Conservation (phyloP, 768 basidiomycete genomes). For the Tricholoma terreum region DNA sequence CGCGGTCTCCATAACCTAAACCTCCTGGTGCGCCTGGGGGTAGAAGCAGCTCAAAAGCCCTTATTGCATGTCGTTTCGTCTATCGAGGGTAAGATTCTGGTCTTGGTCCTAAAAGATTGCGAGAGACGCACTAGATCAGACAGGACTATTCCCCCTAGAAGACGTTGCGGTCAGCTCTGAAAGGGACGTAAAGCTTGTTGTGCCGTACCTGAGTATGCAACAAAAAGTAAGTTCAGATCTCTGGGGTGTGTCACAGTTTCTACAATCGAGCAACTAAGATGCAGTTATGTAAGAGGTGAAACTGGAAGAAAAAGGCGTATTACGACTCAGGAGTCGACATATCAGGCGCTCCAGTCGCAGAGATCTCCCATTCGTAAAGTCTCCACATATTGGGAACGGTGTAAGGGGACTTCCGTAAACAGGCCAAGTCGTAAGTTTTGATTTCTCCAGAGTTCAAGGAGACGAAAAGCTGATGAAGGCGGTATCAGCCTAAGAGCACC, state of each 20-base stretch:
- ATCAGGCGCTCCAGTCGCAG: conserved; percentile 38
- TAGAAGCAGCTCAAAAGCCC: conserved; percentile 66
- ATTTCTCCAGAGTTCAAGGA: conserved; percentile 54
- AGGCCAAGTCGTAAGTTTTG: conserved; percentile 73
- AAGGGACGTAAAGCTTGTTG: background rate
- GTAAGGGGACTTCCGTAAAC: conserved; percentile 63
- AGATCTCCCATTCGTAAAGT: conserved; percentile 58
- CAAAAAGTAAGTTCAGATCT: conserved; percentile 66
- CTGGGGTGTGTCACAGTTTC: conserved; percentile 70
- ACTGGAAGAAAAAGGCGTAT: background rate
- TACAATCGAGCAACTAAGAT: conserved; percentile 45
- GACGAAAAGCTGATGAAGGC: conserved; percentile 41
- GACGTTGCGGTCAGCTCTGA: background rate
- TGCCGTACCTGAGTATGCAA: conserved; percentile 67
- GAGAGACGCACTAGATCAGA: conserved; percentile 49
- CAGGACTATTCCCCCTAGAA: conserved; percentile 56
- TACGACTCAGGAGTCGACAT: conserved; percentile 34
- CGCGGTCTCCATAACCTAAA: conserved; percentile 53
- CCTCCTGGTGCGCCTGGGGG: conserved; percentile 85
- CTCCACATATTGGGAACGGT: conserved; percentile 76
- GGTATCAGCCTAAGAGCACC: conserved; percentile 14
- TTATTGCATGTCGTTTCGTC: conserved; percentile 49
- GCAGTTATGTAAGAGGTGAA: background rate
- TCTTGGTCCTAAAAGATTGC: background rate
- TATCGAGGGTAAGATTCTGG: conserved; percentile 16